These are phyloP conservation scores for Cadophora sp. DNA, from an alignment of 2,329 filamentous ascomycete species.

Conservation along the genomic window DNA sequence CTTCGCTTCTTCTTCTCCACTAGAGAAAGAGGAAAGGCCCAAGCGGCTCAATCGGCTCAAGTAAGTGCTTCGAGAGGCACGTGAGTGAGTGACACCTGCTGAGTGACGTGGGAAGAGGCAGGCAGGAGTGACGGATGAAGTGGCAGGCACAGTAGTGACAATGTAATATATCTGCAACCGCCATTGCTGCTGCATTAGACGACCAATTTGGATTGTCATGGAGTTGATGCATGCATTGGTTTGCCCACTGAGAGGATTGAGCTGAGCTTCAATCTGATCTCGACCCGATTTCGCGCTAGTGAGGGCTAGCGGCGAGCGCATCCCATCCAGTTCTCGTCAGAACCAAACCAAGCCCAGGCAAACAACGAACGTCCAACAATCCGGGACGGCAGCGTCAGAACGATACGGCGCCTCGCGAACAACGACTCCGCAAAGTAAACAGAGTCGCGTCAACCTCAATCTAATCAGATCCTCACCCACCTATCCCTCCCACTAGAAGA, in stretches of 20 bases:
- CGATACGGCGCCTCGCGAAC: conserved; percentile 3
- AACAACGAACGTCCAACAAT: conserved; percentile 11
- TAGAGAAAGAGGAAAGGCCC: neutral
- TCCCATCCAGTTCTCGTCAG: conserved; percentile 9
- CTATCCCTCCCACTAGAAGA: conserved; percentile 16
- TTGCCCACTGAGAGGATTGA: neutral
- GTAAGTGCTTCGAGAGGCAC: no score
- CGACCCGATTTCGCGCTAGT: conserved; percentile 6
- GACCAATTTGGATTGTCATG: neutral
- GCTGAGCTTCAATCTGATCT: conserved; percentile 8
- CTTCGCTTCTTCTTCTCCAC: no score
- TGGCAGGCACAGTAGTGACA: neutral
- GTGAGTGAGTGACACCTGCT: neutral
- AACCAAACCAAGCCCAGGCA: conserved; percentile 2
- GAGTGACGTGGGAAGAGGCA: neutral
- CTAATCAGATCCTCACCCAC: neutral
- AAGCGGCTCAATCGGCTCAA: neutral
- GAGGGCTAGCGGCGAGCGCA: conserved; percentile 3
- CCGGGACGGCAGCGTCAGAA: conserved; percentile 4
- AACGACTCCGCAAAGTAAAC: neutral
- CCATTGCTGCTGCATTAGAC: neutral
- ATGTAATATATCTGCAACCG: neutral
- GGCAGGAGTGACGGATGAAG: neutral
- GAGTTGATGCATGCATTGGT: neutral
- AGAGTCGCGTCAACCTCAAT: conserved; percentile 25